Evolutionary conservation across 2,329 filamentous ascomycete species (phyloP).

Genomic region (Cyanodermella asteris): DNA sequence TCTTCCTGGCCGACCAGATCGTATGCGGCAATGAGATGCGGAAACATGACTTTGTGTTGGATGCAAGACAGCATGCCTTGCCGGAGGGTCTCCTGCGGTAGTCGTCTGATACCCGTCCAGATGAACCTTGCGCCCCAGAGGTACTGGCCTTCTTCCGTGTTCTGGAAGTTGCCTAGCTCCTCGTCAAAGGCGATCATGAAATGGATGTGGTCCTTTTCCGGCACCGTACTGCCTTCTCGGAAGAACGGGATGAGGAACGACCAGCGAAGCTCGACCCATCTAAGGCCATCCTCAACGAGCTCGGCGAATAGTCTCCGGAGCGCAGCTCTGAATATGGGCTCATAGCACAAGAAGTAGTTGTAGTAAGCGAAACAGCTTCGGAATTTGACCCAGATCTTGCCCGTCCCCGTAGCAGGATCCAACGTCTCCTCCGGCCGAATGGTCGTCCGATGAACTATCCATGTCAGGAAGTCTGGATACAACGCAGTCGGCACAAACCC

Average conservation of each 20-base stretch:
- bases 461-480: slow-evolving; percentile 57
- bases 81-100: slow-evolving; percentile 43
- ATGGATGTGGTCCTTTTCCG: slow-evolving; percentile 44
- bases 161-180: slow-evolving; percentile 55
- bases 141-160: slow-evolving; percentile 42
- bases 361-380: slow-evolving; percentile 50
- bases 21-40: slow-evolving; percentile 64
- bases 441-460: slow-evolving; percentile 52
- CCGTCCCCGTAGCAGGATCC: slow-evolving; percentile 60
- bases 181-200: slow-evolving; percentile 56
- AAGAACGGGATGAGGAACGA: slow-evolving; percentile 54
- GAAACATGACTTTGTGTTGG: slow-evolving; percentile 54
- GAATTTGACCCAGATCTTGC: slow-evolving; percentile 74
- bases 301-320: slow-evolving; percentile 48
- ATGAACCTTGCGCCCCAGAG: slow-evolving; percentile 42
- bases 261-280: slow-evolving; percentile 63
- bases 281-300: slow-evolving; percentile 60
- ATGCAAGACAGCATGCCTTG: slow-evolving; percentile 79
- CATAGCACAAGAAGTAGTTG: slow-evolving; percentile 60
- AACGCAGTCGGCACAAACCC: too few relatives aligned
- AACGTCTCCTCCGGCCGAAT: slow-evolving; percentile 52
- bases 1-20: slow-evolving; percentile 84
- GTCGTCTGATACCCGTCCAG: slow-evolving; percentile 52
- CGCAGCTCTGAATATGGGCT: slow-evolving; percentile 67
- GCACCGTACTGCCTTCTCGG: slow-evolving; percentile 37